These are phyloP conservation scores for Apophysomyces variabilis DNA, from an alignment of 371 early-diverging fungal species.

Conservation along the genomic window DNA sequence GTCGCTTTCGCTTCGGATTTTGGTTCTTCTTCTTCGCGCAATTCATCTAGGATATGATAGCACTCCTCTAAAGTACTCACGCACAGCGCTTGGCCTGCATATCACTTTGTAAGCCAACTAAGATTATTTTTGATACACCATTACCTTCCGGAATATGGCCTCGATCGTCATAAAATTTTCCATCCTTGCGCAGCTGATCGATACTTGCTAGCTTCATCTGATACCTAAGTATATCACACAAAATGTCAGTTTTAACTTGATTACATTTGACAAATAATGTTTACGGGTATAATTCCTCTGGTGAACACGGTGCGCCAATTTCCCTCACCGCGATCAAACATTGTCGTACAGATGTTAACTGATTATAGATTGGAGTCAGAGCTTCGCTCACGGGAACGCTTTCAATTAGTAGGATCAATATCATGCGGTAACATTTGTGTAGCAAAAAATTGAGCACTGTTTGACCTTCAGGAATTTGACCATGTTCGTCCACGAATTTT, in stretches of 20 bases:
- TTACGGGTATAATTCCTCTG: slow-evolving; percentile 53
- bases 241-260: background rate
- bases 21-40: slow-evolving; percentile 48
- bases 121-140: background rate
- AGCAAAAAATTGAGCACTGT: slow-evolving; percentile 77
- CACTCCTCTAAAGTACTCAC: slow-evolving; percentile 82
- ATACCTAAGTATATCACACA: slow-evolving; percentile 42
- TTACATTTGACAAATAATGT: slow-evolving; percentile 8
- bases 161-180: slow-evolving; percentile 84
- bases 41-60: slow-evolving; percentile 74
- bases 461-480: slow-evolving; percentile 72
- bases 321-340: slow-evolving; percentile 80
- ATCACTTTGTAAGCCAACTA: background rate
- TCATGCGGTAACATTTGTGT: slow-evolving; percentile 85
- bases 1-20: background rate
- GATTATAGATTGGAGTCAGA: slow-evolving; percentile 82
- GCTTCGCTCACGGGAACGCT: slow-evolving; percentile 85
- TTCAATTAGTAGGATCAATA: slow-evolving; percentile 76
- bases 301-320: slow-evolving; percentile 75
- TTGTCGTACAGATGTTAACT: slow-evolving; percentile 81
- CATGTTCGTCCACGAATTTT: slow-evolving; percentile 67
- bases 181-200: slow-evolving; percentile 80
- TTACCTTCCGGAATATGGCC: slow-evolving; percentile 82
- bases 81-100: slow-evolving; percentile 70
- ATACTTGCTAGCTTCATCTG: slow-evolving; percentile 86